A percentile compares a stretch with the other conserved stretches of the same genome.
Conservation (phyloP, 73 alveolate genomes). For the Paramecium biaurelia region DNA sequence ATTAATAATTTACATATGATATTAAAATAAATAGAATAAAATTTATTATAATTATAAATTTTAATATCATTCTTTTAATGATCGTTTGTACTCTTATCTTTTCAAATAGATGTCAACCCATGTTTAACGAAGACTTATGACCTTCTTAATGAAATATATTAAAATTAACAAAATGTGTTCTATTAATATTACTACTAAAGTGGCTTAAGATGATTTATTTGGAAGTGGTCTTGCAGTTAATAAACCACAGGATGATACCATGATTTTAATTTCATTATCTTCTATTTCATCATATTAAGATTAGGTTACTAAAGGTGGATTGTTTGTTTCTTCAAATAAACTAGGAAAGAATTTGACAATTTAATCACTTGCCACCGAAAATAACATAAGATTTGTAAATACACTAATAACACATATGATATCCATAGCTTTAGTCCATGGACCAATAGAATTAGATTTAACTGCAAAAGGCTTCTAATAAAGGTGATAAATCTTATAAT, state of each 20-base stretch:
- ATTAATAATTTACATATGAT: too few relatives aligned
- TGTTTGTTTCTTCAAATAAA: slow-evolving; percentile 1
- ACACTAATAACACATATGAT: slow-evolving; percentile 44
- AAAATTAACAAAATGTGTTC: slow-evolving; percentile 44
- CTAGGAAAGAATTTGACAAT: slow-evolving; percentile 56
- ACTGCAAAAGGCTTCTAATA: slow-evolving; percentile 54
- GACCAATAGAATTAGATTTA: slow-evolving; percentile 47
- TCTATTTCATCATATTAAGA: not conserved
- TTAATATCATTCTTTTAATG: not conserved
- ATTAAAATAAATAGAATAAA: not conserved
- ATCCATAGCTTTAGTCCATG: slow-evolving; percentile 54
- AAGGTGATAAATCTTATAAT: slow-evolving; percentile 55
- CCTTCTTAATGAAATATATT: slow-evolving; percentile 5
- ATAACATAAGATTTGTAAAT: slow-evolving; percentile 39
- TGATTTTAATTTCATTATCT: not conserved
- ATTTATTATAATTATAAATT: not conserved
- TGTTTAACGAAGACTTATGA: not conserved
- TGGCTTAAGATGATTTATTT: slow-evolving; percentile 25
- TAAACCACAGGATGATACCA: not conserved
- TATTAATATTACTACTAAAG: not conserved
- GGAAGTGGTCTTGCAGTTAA: slow-evolving; percentile 49
- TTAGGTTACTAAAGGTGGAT: not conserved
- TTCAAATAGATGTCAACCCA: slow-evolving; percentile 41
- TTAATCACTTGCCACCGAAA: slow-evolving; percentile 56
- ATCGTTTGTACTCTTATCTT: slow-evolving; percentile 38